Evolutionary conservation across 306 rosid genomes (phyloP).

Genomic region (Elaeagnus macrophylla): DNA sequence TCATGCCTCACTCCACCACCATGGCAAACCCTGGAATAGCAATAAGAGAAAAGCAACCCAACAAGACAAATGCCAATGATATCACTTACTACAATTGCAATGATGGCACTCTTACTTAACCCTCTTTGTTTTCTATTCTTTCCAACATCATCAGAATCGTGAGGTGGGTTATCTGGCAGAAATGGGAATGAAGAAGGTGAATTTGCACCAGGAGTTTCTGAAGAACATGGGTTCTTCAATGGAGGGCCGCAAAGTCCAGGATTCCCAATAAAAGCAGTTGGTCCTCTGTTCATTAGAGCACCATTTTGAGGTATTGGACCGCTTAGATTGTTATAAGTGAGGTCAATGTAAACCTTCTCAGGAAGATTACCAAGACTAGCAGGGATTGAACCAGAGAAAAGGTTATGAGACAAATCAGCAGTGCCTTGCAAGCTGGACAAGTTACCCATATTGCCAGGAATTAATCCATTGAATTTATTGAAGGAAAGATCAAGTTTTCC

Average conservation of each 20-base stretch:
- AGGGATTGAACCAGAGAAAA: constrained; percentile 72
- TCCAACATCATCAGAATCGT: constrained; percentile 23
- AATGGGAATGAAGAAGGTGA: constrained; percentile 67
- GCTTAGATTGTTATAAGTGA: constrained; percentile 64
- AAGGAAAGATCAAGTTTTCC: constrained; percentile 66
- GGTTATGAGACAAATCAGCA: constrained; percentile 87
- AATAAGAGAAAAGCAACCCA: constrained; percentile 79
- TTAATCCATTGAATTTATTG: constrained; percentile 66
- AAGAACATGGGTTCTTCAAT: constrained; percentile 74
- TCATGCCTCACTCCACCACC: constrained; percentile 43
- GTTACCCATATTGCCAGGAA: constrained; percentile 75
- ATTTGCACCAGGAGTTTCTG: constrained; percentile 39
- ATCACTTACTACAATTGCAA: constrained; percentile 75
- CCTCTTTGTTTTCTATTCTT: constrained; percentile 47
- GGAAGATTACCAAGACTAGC: constrained; percentile 86
- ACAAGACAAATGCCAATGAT: constrained; percentile 74
- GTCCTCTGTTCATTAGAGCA: constrained; percentile 96
- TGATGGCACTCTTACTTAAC: constrained; percentile 54
- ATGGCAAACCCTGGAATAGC: constrained; percentile 65
- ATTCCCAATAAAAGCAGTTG: constrained; percentile 94
- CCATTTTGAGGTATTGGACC: constrained; percentile 95
- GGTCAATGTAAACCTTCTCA: constrained; percentile 96
- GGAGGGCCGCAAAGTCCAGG: constrained; percentile 93
- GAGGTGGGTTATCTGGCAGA: constrained; percentile 53
- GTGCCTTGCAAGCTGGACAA: constrained; percentile 79